Evolutionary conservation across 2,329 filamentous ascomycete species (phyloP).

Genomic region (Tolypocladium paradoxum): DNA sequence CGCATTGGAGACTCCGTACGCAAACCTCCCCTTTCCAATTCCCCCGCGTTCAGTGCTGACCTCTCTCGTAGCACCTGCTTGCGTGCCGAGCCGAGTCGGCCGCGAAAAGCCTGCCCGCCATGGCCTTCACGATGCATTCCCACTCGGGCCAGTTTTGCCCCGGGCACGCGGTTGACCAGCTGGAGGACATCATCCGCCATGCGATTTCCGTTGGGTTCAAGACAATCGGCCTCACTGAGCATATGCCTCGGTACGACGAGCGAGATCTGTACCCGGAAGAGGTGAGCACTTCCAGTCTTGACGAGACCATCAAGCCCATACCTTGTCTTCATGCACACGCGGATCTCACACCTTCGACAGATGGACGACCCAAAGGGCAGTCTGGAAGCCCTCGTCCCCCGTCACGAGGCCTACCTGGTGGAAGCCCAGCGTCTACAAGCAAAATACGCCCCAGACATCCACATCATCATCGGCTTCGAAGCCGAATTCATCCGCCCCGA

Average conservation of each 20-base stretch:
- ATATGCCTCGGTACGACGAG: slow-evolving; percentile 71
- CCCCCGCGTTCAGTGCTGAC: too few relatives aligned
- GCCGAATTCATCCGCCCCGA: slow-evolving; percentile 78
- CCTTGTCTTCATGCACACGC: background rate
- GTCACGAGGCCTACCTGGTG: slow-evolving; percentile 60
- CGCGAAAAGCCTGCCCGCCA: slow-evolving; percentile 22
- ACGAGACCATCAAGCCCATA: slow-evolving; percentile 12
- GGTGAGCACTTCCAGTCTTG: slow-evolving; percentile 28
- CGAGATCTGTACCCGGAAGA: slow-evolving; percentile 90
- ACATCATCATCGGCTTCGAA: slow-evolving; percentile 83
- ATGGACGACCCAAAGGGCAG: slow-evolving; percentile 37
- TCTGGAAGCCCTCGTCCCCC: slow-evolving; percentile 36
- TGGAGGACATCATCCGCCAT: slow-evolving; percentile 73
- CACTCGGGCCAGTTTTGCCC: slow-evolving; percentile 97
- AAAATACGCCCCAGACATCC: slow-evolving; percentile 60
- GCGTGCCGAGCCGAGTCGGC: background rate
- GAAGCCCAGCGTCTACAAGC: slow-evolving; percentile 65
- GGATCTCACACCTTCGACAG: slow-evolving; percentile 16
- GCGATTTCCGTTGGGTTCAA: slow-evolving; percentile 72
- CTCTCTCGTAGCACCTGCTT: background rate
- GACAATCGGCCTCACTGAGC: slow-evolving; percentile 82
- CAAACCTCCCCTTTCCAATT: background rate
- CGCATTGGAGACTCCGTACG: background rate
- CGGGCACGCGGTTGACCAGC: slow-evolving; percentile 71
- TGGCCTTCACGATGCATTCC: slow-evolving; percentile 97